A percentile compares a stretch with the other conserved stretches of the same genome.
phyloP scores from a whole-genome alignment of 495 filamentous ascomycete genomes.

The Tuber indicum region DNA sequence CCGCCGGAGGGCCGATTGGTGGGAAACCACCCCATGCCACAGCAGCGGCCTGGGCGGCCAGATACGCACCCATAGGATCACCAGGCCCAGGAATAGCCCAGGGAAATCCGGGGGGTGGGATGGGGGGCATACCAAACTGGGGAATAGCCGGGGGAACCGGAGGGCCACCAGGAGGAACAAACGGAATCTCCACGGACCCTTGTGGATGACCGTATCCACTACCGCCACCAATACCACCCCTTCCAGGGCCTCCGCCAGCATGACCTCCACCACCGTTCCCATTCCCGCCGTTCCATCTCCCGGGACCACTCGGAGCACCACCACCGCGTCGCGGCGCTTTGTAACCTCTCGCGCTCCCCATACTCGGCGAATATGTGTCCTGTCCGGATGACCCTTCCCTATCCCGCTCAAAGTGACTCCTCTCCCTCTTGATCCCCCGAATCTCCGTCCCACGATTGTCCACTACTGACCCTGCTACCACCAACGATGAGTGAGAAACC shows the following conservation, averaged over 20 bases:
- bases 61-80: constrained; percentile 62
- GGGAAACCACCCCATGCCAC: constrained; percentile 54
- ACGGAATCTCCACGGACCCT: constrained; percentile 27
- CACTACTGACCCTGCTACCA: constrained; percentile 39
- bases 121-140: constrained; percentile 41
- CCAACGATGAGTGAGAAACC: constrained; percentile 7
- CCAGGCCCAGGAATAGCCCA: constrained; percentile 51
- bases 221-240: constrained; percentile 22
- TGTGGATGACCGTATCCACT: constrained; percentile 15
- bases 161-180: constrained; percentile 32
- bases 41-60: constrained; percentile 63
- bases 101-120: constrained; percentile 46
- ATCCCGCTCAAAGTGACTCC: constrained; percentile 44
- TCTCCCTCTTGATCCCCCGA: constrained; percentile 44
- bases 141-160: constrained; percentile 39
- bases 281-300: constrained; percentile 42
- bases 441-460: constrained; percentile 54
- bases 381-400: constrained; percentile 38
- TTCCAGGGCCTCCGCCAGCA: constrained; percentile 30
- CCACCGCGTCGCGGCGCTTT: constrained; percentile 70
- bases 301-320: constrained; percentile 47
- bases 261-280: constrained; percentile 39
- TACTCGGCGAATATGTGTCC: constrained; percentile 46
- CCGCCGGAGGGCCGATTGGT: constrained; percentile 45
- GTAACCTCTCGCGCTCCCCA: constrained; percentile 50